Conservation (phyloP, 208 protist species). For the Acanthamoeba culbertsoni region DNA sequence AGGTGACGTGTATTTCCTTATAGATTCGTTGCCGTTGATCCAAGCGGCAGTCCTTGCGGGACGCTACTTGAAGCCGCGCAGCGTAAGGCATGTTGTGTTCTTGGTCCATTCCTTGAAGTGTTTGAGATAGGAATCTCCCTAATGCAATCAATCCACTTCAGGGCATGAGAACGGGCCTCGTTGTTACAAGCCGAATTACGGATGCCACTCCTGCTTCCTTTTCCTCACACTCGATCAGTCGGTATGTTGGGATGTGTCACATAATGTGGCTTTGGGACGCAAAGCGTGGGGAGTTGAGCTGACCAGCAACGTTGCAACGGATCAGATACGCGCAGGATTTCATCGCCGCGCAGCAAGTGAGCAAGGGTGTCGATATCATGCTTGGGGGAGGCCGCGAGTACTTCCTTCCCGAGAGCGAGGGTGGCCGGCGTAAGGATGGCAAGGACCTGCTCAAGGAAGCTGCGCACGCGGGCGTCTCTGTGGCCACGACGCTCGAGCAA, state of each 20-base stretch:
- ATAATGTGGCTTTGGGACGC: not conserved
- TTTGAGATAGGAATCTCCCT: not conserved
- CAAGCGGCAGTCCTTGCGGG: slow-evolving; percentile 5
- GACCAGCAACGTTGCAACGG: not conserved
- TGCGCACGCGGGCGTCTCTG: not conserved
- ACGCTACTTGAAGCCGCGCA: slow-evolving; percentile 73
- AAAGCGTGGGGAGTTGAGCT: not conserved
- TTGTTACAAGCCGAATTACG: slow-evolving; percentile 64
- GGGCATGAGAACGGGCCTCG: slow-evolving; percentile 63
- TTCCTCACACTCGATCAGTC: not conserved
- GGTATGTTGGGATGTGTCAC: not conserved
- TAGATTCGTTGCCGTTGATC: slow-evolving; percentile 57
- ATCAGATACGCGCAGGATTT: slow-evolving; percentile 29
- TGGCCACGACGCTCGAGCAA: not conserved
- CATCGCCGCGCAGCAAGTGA: slow-evolving; percentile 66
- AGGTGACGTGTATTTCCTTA: slow-evolving; percentile 63
- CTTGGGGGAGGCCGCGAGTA: slow-evolving; percentile 69
- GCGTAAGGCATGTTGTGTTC: not conserved
- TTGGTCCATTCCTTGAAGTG: not conserved
- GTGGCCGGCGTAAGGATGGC: not conserved
- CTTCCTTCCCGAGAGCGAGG: slow-evolving; percentile 5
- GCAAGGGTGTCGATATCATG: slow-evolving; percentile 62
- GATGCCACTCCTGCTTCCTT: slow-evolving; percentile 70
- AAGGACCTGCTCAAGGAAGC: not conserved
- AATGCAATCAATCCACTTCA: not conserved